Evolutionary conservation across 1,284 basidiomycete genomes (phyloP).

Genomic region (Apiotrichum porosum): DNA sequence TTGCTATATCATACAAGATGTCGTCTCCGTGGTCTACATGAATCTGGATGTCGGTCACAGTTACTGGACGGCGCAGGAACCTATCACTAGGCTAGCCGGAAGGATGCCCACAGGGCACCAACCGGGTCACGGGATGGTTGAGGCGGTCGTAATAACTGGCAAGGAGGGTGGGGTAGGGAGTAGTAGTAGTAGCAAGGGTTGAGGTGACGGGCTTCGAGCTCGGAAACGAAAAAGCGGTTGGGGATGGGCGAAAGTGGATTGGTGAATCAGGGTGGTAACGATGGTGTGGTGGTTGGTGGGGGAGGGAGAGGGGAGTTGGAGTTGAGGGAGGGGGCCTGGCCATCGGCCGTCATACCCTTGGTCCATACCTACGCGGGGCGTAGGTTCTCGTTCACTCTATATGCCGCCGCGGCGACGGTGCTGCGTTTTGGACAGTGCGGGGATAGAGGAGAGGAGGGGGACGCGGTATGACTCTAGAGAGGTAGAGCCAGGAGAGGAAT

Average conservation of each 20-base stretch:
- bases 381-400: slow-evolving; percentile 25
- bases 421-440: slow-evolving; percentile 41
- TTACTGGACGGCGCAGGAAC: slow-evolving; percentile 39
- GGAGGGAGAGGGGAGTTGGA: not conserved
- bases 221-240: slow-evolving; percentile 4
- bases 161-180: slow-evolving; percentile 2
- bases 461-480: slow-evolving; percentile 32
- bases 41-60: slow-evolving; percentile 7
- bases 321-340: slow-evolving; percentile 31
- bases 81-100: slow-evolving; percentile 48
- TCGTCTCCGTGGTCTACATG: not conserved
- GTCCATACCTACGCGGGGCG: slow-evolving; percentile 44
- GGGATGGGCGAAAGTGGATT: not conserved
- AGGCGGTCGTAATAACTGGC: slow-evolving; percentile 39
- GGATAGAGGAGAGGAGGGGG: slow-evolving; percentile 19
- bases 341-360: slow-evolving; percentile 42
- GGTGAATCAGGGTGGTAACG: slow-evolving; percentile 6
- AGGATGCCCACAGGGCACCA: not conserved
- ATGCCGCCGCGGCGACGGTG: slow-evolving; percentile 40
- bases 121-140: slow-evolving; percentile 49
- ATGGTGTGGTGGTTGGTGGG: not conserved
- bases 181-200: too few species aligned
- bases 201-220: not conserved
- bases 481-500: slow-evolving; percentile 33
- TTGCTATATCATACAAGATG: not conserved